A percentile compares a stretch with the other conserved stretches of the same genome.
Evolutionary conservation across 2,329 filamentous ascomycete genomes (phyloP).

Genomic region (Thelonectria blattea): DNA sequence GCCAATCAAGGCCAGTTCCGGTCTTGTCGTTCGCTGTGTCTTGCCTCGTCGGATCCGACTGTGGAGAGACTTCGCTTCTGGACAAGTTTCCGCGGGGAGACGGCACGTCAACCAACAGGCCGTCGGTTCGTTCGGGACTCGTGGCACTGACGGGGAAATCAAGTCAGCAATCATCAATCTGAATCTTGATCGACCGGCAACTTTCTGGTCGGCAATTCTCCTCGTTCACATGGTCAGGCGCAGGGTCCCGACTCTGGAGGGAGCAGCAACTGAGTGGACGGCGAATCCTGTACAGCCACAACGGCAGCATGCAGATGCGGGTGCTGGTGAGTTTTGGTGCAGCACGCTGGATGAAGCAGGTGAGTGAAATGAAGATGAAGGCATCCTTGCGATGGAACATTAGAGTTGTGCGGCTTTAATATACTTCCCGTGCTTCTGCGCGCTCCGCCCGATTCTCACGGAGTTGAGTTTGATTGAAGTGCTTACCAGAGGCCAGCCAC

Average conservation of each 20-base stretch:
- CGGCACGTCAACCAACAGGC: not conserved
- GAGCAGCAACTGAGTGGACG: not conserved
- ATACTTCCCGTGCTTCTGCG: not conserved
- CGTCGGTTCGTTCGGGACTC: not conserved
- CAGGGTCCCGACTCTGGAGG: not conserved
- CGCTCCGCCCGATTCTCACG: not conserved
- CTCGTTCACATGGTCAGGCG: not conserved
- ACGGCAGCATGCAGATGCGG: too few species aligned
- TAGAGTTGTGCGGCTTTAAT: slow-evolving; percentile 2
- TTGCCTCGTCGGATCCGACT: slow-evolving; percentile 10
- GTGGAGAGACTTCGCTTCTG: not conserved
- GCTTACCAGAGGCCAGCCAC: not conserved
- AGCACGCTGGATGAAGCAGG: too few species aligned
- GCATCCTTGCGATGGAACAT: slow-evolving; percentile 8
- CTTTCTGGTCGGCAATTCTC: not conserved
- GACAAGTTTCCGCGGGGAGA: slow-evolving; percentile 5
- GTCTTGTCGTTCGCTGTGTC: not conserved
- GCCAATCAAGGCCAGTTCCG: slow-evolving; percentile 16
- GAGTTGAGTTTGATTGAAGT: not conserved
- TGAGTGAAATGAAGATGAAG: not conserved
- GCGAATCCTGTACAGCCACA: not conserved
- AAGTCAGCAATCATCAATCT: not conserved
- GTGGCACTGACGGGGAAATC: too few species aligned
- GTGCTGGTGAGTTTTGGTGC: too few species aligned
- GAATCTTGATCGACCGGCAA: too few species aligned